These are phyloP conservation scores for Lunasporangiospora selenospora DNA, from an alignment of 192 early-diverging fungal species.

Conservation along the genomic window DNA sequence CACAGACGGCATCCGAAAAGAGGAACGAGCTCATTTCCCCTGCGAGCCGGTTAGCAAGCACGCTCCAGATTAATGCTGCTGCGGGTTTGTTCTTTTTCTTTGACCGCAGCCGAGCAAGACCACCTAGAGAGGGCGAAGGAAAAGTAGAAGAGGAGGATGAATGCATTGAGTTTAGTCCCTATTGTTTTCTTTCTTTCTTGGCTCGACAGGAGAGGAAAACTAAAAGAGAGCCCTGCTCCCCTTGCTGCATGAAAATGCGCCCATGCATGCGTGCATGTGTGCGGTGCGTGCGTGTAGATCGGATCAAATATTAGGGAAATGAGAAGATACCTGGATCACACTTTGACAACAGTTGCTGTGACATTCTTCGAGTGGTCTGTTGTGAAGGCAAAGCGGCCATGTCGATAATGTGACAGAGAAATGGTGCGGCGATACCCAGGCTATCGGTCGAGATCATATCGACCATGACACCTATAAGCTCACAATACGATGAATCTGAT, in stretches of 20 bases:
- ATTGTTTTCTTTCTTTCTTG: too few species aligned
- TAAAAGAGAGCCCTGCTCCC: neutral
- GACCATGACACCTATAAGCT: slow-evolving; percentile 53
- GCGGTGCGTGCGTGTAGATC: neutral
- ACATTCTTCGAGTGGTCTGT: slow-evolving; percentile 50
- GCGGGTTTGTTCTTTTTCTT: slow-evolving; percentile 52
- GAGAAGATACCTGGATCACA: slow-evolving; percentile 34
- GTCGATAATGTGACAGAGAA: slow-evolving; percentile 64
- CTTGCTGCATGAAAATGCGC: neutral
- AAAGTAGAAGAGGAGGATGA: neutral
- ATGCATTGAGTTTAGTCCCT: too few species aligned
- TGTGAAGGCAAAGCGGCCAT: slow-evolving; percentile 63
- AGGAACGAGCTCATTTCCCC: slow-evolving; percentile 59
- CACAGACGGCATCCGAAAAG: slow-evolving; percentile 54
- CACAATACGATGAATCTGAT: slow-evolving; percentile 48
- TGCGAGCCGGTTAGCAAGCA: slow-evolving; percentile 60
- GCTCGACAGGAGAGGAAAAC: neutral
- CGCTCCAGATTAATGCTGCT: slow-evolving; percentile 59
- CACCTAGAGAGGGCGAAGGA: slow-evolving; percentile 9
- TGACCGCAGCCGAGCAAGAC: slow-evolving; percentile 19
- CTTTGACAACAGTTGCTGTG: slow-evolving; percentile 53
- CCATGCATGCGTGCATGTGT: slow-evolving; percentile 1
- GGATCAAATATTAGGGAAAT: neutral
- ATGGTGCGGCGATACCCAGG: slow-evolving; percentile 52
- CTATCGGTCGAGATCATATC: slow-evolving; percentile 51